Conservation (phyloP, 148 eudicot species). For the Nyssa sinensis region DNA sequence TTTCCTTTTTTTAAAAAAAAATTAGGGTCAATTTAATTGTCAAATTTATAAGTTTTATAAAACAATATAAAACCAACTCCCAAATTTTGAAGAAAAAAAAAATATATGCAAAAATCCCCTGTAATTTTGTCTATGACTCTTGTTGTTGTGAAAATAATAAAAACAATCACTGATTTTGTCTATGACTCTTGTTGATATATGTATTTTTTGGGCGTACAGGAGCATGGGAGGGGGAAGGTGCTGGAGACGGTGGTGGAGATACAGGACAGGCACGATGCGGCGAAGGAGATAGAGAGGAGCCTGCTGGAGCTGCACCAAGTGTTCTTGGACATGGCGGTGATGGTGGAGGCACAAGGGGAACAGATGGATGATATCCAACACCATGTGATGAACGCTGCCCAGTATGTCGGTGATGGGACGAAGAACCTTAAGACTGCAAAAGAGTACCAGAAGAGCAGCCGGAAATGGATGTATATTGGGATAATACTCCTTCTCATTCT, state of each 20-base stretch:
- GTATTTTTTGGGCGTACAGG: constrained; percentile 40
- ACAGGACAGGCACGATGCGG: constrained; percentile 78
- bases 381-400: constrained; percentile 74
- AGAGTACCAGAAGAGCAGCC: constrained; percentile 63
- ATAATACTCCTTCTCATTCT: constrained; percentile 60
- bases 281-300: constrained; percentile 84
- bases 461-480: constrained; percentile 71
- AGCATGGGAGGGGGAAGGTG: constrained; percentile 92
- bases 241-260: constrained; percentile 91
- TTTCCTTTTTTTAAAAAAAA: too few species aligned
- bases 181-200: too few species aligned
- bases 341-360: constrained; percentile 94
- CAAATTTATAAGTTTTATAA: too few species aligned
- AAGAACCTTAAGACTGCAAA: constrained; percentile 73
- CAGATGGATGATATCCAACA: constrained; percentile 90
- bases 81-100: too few species aligned
- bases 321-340: constrained; percentile 92
- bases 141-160: too few species aligned
- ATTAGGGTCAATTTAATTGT: too few species aligned
- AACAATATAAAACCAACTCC: too few species aligned
- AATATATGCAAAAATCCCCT: too few species aligned
- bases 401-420: constrained; percentile 64
- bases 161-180: too few species aligned
- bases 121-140: too few species aligned
- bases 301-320: constrained; percentile 85